Percentiles rank a stretch among this genome's conserved stretches.
Conservation (phyloP, 208 protist species). For the Leishmania lainsoni region DNA sequence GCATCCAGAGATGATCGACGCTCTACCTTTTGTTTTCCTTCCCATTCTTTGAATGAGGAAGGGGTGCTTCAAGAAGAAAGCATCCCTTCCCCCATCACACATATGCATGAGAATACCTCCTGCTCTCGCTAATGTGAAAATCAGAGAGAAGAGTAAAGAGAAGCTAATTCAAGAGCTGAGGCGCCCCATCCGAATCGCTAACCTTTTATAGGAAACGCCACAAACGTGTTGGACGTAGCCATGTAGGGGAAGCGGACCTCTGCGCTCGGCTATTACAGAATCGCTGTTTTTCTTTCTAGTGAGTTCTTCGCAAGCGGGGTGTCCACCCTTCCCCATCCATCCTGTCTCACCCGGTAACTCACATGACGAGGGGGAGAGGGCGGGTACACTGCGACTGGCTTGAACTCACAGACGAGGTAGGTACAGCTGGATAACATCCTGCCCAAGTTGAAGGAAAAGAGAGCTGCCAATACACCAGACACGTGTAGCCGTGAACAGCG, state of each 20-base stretch:
- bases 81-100: background rate
- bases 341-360: background rate
- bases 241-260: background rate
- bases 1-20: background rate
- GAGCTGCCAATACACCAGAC: background rate
- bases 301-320: background rate
- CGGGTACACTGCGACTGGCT: background rate
- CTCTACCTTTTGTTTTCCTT: background rate
- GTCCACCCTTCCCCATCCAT: background rate
- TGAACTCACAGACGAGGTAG: background rate
- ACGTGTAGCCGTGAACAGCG: background rate
- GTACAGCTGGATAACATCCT: background rate
- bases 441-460: background rate
- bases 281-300: background rate
- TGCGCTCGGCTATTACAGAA: background rate
- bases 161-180: background rate
- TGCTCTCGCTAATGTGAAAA: background rate
- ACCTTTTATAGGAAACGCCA: background rate
- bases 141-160: background rate
- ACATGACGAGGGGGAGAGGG: background rate
- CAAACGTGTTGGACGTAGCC: background rate
- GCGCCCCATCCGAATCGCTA: background rate
- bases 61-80: background rate
- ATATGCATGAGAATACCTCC: background rate
- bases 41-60: background rate